Evolutionary conservation across 2,329 filamentous ascomycete genomes (phyloP), one percentile per base, ranked within the genome.

Genomic region (Fusarium goolgardi): DNA sequence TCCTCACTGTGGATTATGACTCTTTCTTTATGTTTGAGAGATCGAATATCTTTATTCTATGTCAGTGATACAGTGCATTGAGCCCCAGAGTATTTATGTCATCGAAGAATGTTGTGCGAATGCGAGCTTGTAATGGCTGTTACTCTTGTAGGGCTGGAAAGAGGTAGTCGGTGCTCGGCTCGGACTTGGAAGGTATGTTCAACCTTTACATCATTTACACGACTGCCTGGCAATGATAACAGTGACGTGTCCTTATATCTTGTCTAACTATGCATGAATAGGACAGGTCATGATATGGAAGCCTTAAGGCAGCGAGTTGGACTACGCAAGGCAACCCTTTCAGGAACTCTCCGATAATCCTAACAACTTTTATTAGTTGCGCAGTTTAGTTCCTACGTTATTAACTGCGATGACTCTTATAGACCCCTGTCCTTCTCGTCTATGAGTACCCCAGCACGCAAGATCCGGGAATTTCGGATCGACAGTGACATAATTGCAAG

Each of bases 281-380:
- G 45, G 51, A 57, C 59, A 40, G 21, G 51, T 5, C 35, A 65
- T 52, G 20, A 53, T 46, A 29, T 52, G 63, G 66, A 69, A 67
- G 67, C 49, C 66, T 56, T 39, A 54, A 70, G 67, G 67, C 67
- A 69, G 43, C 63, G n/a, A 63, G 39, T 56, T 43, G 12, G 5
- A 41, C 37, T 37, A 65, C 54, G 59, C 62, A 65, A 68, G 65
- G 44, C 53, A 57, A 44, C 62, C 50, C 25, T 69, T 25, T 55
- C 32, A 66, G 52, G 43, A 39, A 44, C 18, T 44, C 39, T 44
- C 45, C 49, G 55, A 57, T 49, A 51, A 27, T 39, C 44, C 55
- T 39, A 56, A 55, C 32, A 32, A 46, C 23, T 32, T 55, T 23
- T 29, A 29, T 40, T 40, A 31, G 44, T 16, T 55, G 35, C 13